A percentile compares a stretch with the other conserved stretches of the same genome.
Conservation (phyloP, 108 stramenopile genomes). For the Cylindrotheca fusiformis region DNA sequence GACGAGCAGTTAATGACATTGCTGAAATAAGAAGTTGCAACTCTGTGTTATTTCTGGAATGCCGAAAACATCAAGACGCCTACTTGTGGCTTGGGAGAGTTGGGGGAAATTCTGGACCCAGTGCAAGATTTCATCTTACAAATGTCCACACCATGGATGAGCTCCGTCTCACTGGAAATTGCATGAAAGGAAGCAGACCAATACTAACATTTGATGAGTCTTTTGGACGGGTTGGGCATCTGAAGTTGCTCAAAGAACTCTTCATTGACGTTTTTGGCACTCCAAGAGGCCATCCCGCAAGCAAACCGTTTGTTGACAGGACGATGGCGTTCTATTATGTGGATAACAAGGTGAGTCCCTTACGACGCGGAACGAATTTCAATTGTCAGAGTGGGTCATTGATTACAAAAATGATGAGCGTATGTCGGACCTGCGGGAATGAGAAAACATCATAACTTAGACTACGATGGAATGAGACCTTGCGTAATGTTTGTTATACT, state of each 20-base stretch:
- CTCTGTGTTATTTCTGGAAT: slow-evolving; percentile 92
- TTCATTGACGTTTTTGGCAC: slow-evolving; percentile 95
- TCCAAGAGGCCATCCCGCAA: slow-evolving; percentile 97
- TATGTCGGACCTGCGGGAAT: slow-evolving; percentile 83
- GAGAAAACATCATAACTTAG: slow-evolving; percentile 64
- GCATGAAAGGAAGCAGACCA: slow-evolving; percentile 94
- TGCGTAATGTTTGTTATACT: neutral
- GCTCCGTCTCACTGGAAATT: slow-evolving; percentile 96
- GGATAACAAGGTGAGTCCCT: slow-evolving; percentile 85
- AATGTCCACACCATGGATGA: slow-evolving; percentile 99
- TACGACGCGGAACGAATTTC: neutral
- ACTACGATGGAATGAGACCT: slow-evolving; percentile 93
- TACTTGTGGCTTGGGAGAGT: slow-evolving; percentile 92
- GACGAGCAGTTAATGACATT: slow-evolving; percentile 92
- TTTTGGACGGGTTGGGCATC: slow-evolving; percentile 68
- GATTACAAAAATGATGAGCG: slow-evolving; percentile 92
- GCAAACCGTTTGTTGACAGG: slow-evolving; percentile 98
- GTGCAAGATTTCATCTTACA: slow-evolving; percentile 91
- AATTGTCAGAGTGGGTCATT: slow-evolving; percentile 37
- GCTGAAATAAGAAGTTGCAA: slow-evolving; percentile 95
- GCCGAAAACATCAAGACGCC: slow-evolving; percentile 93
- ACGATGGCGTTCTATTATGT: slow-evolving; percentile 94
- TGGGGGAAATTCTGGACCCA: slow-evolving; percentile 75
- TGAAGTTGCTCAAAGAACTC: slow-evolving; percentile 89
- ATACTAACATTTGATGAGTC: slow-evolving; percentile 91